Evolutionary conservation across 495 filamentous ascomycete species (phyloP).

Genomic region (Oleoguttula mirabilis): DNA sequence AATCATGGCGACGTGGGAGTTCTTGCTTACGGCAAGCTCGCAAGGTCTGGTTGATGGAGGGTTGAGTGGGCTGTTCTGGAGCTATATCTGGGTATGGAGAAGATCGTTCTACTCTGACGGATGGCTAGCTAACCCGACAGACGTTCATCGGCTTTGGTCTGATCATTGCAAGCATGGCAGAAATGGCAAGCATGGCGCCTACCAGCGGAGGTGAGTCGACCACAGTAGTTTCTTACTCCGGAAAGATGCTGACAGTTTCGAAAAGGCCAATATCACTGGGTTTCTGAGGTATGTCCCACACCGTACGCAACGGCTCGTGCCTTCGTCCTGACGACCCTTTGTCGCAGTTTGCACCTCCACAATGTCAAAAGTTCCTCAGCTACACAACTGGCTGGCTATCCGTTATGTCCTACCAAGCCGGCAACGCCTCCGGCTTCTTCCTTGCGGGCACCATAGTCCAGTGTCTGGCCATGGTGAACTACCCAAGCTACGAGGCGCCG

Average conservation of each 20-base stretch:
- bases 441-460: slow-evolving; percentile 32
- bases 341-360: background rate
- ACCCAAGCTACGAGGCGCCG: slow-evolving; percentile 27
- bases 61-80: slow-evolving; percentile 4
- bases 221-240: no score
- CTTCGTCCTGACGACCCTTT: no score
- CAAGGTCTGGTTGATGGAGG: slow-evolving; percentile 6
- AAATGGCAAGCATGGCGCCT: slow-evolving; percentile 1
- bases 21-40: background rate
- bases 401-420: slow-evolving; percentile 2
- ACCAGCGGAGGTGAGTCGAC: slow-evolving; percentile 2
- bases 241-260: no score
- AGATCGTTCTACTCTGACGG: background rate
- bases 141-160: background rate
- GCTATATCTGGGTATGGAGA: background rate
- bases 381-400: slow-evolving; percentile 13
- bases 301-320: no score
- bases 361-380: slow-evolving; percentile 7
- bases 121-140: background rate
- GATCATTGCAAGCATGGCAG: background rate
- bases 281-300: slow-evolving; percentile 1
- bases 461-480: slow-evolving; percentile 30
- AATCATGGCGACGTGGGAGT: slow-evolving; percentile 2
- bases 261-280: slow-evolving; percentile 7
- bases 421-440: slow-evolving; percentile 15